Base-by-base conservation (phyloP, 2,329 filamentous ascomycete genomes). In the Biscogniauxia mediterranea region DNA sequence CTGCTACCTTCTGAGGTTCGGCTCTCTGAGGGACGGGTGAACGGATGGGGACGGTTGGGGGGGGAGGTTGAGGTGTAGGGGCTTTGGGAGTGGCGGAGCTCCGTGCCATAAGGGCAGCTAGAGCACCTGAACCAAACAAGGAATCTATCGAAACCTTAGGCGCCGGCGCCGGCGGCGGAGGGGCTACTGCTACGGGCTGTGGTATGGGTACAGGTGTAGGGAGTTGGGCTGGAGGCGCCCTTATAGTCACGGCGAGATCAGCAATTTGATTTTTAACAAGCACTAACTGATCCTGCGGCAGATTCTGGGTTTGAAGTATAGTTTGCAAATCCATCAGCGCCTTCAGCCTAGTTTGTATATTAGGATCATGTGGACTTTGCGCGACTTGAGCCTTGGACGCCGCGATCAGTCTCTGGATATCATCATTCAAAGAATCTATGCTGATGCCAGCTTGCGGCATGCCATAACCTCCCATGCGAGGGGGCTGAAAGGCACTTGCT, bases 211-310 rank as follows among this genome's bases (percentile, higher is more conserved):
- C 76, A 69, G 78, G 76, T 68, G 74, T 72, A 70, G 74, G 68
- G 64, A 73, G 74, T 70, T 77, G 79, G 71, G 76, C 74, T 71
- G 77, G 74, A 65, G 76, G 69, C 57, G 81, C 81, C 76, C 81
- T 83, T 76, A 86, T 80, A 72, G 83, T 84, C 85, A 85, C 78
- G 81, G 86, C 85, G 75, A 97, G 84, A 76, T 88, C 87, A 75
- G 89, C 87, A 76, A 97, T 88, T 84, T 95, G 92, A 74, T 89
- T 88, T 77, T 89, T 91, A 77, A 97, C 90, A 75, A 90, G 86
- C 77, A 90, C 87, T 74, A 97, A 84, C 79, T 96, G 91, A 72
- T 93, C 89, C 70, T 88, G 87, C 62, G 89, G 89, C 74, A 97
- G 82, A 73, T 89, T 88, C 76, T 92, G 90, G 69, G 83, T 89